phyloP scores from a whole-genome alignment of 495 filamentous ascomycete genomes.

The Neurospora hispaniola region DNA sequence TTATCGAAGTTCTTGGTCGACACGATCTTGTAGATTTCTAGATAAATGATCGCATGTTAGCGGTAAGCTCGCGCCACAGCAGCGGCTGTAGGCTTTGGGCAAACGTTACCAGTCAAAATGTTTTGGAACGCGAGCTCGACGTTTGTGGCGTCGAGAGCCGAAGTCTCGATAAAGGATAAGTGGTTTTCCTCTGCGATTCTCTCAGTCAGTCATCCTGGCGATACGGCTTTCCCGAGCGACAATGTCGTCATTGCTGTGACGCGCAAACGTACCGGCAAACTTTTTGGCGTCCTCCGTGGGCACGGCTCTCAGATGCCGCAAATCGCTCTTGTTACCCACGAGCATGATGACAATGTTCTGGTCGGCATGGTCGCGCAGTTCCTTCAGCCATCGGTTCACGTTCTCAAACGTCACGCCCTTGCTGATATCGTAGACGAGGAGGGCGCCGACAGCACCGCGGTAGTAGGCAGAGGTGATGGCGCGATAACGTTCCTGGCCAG shows the following conservation, averaged over 20 bases:
- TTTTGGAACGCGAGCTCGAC: conserved; percentile 99
- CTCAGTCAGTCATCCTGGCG: conserved; percentile 6
- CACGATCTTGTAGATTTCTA: conserved; percentile 99
- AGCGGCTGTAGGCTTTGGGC: background rate
- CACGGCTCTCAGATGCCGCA: conserved; percentile 93
- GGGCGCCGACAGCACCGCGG: conserved; percentile 90
- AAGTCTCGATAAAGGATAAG: conserved; percentile 97
- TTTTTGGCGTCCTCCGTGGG: conserved; percentile 97
- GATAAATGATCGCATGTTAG: background rate
- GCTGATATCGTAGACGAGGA: conserved; percentile 98
- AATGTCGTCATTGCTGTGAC: background rate
- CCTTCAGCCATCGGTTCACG: conserved; percentile 97
- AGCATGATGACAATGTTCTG: conserved; percentile 99
- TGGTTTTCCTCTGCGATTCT: conserved; percentile 70
- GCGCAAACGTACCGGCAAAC: conserved; percentile 74
- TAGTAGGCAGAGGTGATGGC: conserved; percentile 99
- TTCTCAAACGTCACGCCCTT: conserved; percentile 99
- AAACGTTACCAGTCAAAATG: conserved; percentile 80
- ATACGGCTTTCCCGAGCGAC: background rate
- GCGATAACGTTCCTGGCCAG: conserved; percentile 96
- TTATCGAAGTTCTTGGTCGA: conserved; percentile 92
- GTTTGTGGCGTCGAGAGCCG: conserved; percentile 96
- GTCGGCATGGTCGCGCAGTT: conserved; percentile 95
- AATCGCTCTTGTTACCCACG: conserved; percentile 99
- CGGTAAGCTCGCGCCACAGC: background rate